A percentile compares a stretch with the other conserved stretches of the same genome.
Evolutionary conservation across 805 yeast genomes (phyloP).

Genomic region (Pichia membranifaciens): DNA sequence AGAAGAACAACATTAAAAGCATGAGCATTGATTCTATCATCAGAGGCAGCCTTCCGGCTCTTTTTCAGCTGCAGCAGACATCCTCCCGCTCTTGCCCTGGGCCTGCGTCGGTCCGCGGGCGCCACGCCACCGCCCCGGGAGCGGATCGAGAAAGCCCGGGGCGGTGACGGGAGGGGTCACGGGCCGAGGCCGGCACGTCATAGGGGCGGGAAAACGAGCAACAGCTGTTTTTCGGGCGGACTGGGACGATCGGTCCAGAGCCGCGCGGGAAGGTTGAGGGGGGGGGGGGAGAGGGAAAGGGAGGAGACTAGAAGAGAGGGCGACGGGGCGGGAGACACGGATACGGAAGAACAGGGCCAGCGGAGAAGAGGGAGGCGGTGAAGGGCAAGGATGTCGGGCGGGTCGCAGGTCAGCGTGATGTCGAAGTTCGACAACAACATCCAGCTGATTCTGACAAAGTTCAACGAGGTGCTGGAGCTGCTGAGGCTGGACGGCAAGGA

Average conservation of each 20-base stretch:
- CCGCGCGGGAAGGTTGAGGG: too few relatives aligned
- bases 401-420: constrained; percentile 19
- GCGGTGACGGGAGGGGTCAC: too few relatives aligned
- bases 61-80: too few relatives aligned
- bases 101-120: not conserved
- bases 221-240: too few relatives aligned
- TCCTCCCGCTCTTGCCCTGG: not conserved
- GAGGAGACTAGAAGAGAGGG: too few relatives aligned
- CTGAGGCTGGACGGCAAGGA: constrained; percentile 32
- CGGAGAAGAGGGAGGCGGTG: not conserved
- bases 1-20: not conserved
- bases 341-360: too few relatives aligned
- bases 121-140: constrained; percentile 7
- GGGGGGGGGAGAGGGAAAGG: not conserved
- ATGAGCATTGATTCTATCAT: too few relatives aligned
- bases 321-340: too few relatives aligned
- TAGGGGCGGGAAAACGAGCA: too few relatives aligned
- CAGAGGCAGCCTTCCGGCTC: too few relatives aligned
- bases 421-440: constrained; percentile 46
- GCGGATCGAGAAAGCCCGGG: constrained; percentile 3
- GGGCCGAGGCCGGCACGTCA: too few relatives aligned
- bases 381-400: not conserved
- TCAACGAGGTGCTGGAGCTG: constrained; percentile 47
- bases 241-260: too few relatives aligned
- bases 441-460: constrained; percentile 46